These are phyloP conservation scores for Echria macrotheca DNA, from an alignment of 495 filamentous ascomycete species.

Conservation along the genomic window DNA sequence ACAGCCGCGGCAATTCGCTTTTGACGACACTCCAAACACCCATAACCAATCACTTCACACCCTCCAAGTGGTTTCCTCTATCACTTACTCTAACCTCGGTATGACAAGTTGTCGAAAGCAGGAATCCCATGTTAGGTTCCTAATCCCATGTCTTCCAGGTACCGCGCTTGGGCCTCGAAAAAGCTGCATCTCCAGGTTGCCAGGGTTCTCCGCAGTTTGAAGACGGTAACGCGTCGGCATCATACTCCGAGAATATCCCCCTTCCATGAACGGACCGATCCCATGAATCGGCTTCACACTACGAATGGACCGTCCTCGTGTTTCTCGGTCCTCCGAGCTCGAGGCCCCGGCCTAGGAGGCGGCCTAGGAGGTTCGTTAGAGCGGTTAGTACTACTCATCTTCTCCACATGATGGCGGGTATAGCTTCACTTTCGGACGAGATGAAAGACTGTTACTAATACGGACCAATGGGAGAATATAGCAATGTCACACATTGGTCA, in stretches of 20 bases:
- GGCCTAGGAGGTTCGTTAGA: too few relatives aligned
- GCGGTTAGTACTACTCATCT: neutral
- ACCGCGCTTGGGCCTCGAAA: too few relatives aligned
- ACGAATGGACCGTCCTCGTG: too few relatives aligned
- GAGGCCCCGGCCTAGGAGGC: too few relatives aligned
- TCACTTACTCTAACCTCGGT: neutral
- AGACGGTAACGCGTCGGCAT: conserved; percentile 1
- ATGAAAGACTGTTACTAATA: too few relatives aligned
- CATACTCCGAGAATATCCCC: conserved; percentile 6
- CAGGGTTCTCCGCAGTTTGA: conserved; percentile 26
- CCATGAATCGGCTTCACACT: neutral
- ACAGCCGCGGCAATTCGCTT: too few relatives aligned
- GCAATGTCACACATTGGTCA: conserved; percentile 15
- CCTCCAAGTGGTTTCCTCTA: neutral
- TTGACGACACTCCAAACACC: neutral
- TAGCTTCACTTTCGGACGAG: neutral
- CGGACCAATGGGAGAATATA: conserved; percentile 24
- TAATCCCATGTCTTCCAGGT: too few relatives aligned
- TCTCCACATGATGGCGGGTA: neutral
- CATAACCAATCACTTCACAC: neutral
- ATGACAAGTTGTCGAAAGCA: too few relatives aligned
- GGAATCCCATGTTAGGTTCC: too few relatives aligned
- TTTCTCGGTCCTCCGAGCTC: too few relatives aligned
- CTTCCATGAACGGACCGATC: neutral
- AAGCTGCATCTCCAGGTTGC: neutral